A percentile compares a stretch with the other conserved stretches of the same genome.
phyloP scores from a whole-genome alignment of 257 asterid species.

The Solanum habrochaites region DNA sequence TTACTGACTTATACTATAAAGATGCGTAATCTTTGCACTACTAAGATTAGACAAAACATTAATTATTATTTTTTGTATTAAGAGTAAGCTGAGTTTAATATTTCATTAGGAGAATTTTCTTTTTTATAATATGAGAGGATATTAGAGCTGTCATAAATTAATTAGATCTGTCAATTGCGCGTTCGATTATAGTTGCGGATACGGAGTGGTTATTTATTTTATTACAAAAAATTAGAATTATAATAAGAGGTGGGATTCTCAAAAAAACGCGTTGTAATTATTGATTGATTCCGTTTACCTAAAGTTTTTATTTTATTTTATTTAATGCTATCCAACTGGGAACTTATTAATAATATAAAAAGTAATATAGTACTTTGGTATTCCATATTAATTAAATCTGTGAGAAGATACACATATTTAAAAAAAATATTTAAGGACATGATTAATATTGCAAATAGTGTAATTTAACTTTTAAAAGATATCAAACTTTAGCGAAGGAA shows the following conservation, averaged over 20 bases:
- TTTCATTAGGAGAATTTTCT: not conserved
- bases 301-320: not conserved
- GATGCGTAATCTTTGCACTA: not conserved
- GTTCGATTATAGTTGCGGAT: not conserved
- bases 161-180: conserved; percentile 1
- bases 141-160: not conserved
- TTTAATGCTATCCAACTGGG: not conserved
- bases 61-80: not conserved
- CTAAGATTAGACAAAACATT: not conserved
- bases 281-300: not conserved
- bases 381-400: too few relatives aligned
- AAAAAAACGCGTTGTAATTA: not conserved
- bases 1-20: not conserved
- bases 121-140: not conserved
- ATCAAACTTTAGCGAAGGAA: too few relatives aligned
- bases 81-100: not conserved
- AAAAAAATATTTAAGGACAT: too few relatives aligned
- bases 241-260: not conserved
- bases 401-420: fast-evolving
- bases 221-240: not conserved
- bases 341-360: not conserved
- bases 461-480: too few relatives aligned
- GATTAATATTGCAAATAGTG: not conserved
- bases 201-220: not conserved
- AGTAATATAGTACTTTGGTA: not conserved